A percentile compares a stretch with the other conserved stretches of the same genome.
Conservation (phyloP, 1,284 basidiomycete genomes). For the Tilletiopsis washingtonensis region DNA sequence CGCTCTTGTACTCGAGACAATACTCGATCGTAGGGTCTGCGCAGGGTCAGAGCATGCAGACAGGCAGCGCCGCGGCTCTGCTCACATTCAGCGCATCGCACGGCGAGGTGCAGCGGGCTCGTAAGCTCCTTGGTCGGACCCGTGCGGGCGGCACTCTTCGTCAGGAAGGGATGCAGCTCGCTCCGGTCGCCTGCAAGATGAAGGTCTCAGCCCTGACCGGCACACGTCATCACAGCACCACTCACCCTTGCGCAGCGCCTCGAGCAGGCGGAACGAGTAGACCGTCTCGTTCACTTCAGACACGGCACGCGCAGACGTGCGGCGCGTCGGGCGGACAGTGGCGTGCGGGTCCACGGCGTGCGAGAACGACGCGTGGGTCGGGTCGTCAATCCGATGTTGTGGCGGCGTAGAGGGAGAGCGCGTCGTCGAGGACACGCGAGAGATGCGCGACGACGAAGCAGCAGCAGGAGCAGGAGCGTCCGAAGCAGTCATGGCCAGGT, state of each 20-base stretch:
- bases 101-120: slow-evolving; percentile 71
- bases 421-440: too few relatives aligned
- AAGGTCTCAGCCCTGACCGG: background rate
- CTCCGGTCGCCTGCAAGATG: slow-evolving; percentile 13
- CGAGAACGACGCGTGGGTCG: too few relatives aligned
- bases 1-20: slow-evolving; percentile 64
- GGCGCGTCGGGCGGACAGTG: too few relatives aligned
- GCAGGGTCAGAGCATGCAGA: too few relatives aligned
- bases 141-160: slow-evolving; percentile 1
- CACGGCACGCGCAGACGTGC: background rate
- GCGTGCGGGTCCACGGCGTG: too few relatives aligned
- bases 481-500: too few relatives aligned
- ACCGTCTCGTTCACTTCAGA: slow-evolving; percentile 54
- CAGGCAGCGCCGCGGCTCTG: background rate
- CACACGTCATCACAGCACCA: too few relatives aligned
- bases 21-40: slow-evolving; percentile 61
- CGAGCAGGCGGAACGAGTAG: slow-evolving; percentile 69
- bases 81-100: slow-evolving; percentile 62
- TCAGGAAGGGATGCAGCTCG: slow-evolving; percentile 48
- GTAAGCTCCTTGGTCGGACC: slow-evolving; percentile 27
- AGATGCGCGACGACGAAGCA: too few relatives aligned
- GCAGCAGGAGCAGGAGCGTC: too few relatives aligned
- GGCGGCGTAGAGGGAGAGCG: too few relatives aligned
- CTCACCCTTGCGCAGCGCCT: slow-evolving; percentile 55
- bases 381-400: too few relatives aligned